Conservation (phyloP, 352 stramenopile genomes). For the Sclerospora graminicola region DNA sequence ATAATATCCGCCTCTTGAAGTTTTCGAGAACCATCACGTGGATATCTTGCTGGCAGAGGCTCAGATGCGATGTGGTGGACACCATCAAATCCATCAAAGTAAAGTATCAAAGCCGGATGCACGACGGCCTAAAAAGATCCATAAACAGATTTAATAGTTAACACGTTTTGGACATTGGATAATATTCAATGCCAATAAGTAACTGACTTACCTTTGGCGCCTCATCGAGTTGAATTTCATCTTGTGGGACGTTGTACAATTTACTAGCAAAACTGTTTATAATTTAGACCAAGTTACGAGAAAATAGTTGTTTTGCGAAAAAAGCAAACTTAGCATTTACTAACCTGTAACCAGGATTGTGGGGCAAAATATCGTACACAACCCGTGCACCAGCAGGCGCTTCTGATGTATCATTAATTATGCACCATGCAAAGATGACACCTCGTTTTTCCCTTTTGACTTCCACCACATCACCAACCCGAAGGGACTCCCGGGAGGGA, state of each 20-base stretch:
- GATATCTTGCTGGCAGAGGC: conserved; percentile 48
- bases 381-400: conserved; percentile 29
- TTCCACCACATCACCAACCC: conserved; percentile 60
- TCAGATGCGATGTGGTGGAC: conserved; percentile 51
- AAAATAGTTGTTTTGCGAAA: neutral
- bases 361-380: conserved; percentile 61
- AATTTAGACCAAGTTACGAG: neutral
- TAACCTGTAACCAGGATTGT: conserved; percentile 40
- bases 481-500: no score
- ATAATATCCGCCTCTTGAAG: neutral
- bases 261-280: conserved; percentile 33
- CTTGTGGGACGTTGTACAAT: conserved; percentile 48
- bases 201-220: conserved; percentile 28
- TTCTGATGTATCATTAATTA: conserved; percentile 20
- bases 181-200: neutral
- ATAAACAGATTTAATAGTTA: neutral
- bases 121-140: conserved; percentile 37
- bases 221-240: conserved; percentile 31
- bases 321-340: neutral
- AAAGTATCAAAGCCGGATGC: conserved; percentile 55
- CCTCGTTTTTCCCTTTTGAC: conserved; percentile 39
- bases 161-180: neutral
- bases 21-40: conserved; percentile 29
- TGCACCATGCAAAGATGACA: conserved; percentile 55
- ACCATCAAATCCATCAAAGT: conserved; percentile 66